A percentile compares a stretch with the other conserved stretches of the same genome.
These are phyloP conservation scores for Leccinum disarticulatum DNA, from an alignment of 768 basidiomycete genomes.

Conservation along the genomic window DNA sequence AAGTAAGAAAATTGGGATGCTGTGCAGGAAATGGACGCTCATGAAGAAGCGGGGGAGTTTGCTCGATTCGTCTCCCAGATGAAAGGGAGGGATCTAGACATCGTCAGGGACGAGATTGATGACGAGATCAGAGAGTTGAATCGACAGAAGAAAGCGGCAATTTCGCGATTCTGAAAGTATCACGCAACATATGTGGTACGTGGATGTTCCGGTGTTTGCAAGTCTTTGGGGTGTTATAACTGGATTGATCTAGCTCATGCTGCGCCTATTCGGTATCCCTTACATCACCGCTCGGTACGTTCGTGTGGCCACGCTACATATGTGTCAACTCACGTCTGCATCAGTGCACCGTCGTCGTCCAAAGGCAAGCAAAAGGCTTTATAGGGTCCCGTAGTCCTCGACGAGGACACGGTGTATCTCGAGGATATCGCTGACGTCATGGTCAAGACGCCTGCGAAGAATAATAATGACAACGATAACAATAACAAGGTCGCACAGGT, in stretches of 20 bases:
- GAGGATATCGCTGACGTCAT: slow-evolving; percentile 72
- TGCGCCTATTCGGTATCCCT: slow-evolving; percentile 95
- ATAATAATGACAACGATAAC: slow-evolving; percentile 14
- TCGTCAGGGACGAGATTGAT: slow-evolving; percentile 85
- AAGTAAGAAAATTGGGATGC: slow-evolving; percentile 67
- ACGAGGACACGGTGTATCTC: slow-evolving; percentile 79
- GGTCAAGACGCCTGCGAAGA: slow-evolving; percentile 50
- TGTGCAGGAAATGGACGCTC: slow-evolving; percentile 80
- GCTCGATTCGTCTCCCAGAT: slow-evolving; percentile 91
- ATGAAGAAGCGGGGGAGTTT: slow-evolving; percentile 84
- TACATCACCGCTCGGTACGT: slow-evolving; percentile 81
- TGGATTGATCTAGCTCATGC: slow-evolving; percentile 60
- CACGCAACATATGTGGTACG: slow-evolving; percentile 87
- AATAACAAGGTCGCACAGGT: slow-evolving; percentile 17
- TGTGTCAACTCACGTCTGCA: too few species aligned
- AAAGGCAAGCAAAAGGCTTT: slow-evolving; percentile 48
- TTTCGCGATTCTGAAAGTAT: slow-evolving; percentile 93
- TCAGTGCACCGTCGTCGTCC: slow-evolving; percentile 19
- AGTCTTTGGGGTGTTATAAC: slow-evolving; percentile 2
- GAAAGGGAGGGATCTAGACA: slow-evolving; percentile 79
- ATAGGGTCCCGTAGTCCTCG: slow-evolving; percentile 50
- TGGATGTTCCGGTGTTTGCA: not conserved
- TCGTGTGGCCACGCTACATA: too few species aligned
- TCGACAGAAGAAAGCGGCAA: slow-evolving; percentile 80
- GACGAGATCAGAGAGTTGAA: slow-evolving; percentile 83